phyloP scores from a whole-genome alignment of 371 early-diverging fungal genomes.

The Haplosporangium sp. region DNA sequence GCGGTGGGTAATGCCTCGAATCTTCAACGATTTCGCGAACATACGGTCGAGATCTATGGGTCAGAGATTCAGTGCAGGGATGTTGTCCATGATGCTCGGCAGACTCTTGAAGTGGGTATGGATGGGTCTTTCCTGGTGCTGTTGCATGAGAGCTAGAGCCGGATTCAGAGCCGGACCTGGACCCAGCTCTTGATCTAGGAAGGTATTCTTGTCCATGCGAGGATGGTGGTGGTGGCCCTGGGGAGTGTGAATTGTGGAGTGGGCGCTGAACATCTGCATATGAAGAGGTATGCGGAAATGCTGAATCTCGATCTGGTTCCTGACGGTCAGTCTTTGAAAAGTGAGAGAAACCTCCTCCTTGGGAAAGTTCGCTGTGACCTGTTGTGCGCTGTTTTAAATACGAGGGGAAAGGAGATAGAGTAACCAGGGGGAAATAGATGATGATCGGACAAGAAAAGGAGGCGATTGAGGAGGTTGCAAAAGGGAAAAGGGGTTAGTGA shows the following conservation, averaged over 20 bases:
- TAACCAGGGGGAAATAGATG: not conserved
- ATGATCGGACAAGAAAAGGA: not conserved
- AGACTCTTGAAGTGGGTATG: not conserved
- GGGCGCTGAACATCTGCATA: not conserved
- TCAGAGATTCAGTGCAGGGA: not conserved
- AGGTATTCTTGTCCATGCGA: constrained; percentile 1
- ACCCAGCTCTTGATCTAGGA: not conserved
- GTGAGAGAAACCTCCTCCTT: constrained; percentile 6
- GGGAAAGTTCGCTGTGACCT: constrained; percentile 13
- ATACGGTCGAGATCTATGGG: not conserved
- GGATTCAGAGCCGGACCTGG: constrained; percentile 9
- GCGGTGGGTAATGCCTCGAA: not conserved
- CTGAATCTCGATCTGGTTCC: not conserved
- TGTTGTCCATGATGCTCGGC: constrained; percentile 2
- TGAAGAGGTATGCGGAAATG: not conserved
- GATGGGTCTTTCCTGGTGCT: not conserved
- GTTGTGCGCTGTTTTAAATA: constrained; percentile 36
- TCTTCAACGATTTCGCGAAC: constrained; percentile 1
- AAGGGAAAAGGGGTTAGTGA: not conserved
- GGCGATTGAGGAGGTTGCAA: not conserved
- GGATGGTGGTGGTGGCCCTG: constrained; percentile 2
- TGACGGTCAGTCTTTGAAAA: constrained; percentile 6
- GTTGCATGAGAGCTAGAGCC: constrained; percentile 16
- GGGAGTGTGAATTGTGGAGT: constrained; percentile 14
- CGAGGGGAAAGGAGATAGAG: not conserved